These are phyloP conservation scores for Madurella mycetomatis DNA, from an alignment of 2,329 filamentous ascomycete genomes.

Conservation along the genomic window DNA sequence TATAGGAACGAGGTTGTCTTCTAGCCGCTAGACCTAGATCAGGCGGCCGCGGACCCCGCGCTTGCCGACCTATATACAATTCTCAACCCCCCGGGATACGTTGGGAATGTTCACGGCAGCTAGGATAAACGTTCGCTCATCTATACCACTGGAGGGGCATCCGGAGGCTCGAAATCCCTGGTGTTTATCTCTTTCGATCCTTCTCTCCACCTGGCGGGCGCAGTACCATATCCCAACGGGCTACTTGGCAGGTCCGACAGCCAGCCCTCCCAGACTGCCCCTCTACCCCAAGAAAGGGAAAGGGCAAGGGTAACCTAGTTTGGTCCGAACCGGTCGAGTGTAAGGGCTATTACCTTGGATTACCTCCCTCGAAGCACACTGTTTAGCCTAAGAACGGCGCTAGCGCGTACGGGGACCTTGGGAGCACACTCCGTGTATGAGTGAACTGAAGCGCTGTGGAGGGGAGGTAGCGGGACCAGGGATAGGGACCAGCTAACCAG, in stretches of 20 bases:
- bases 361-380: too few relatives aligned
- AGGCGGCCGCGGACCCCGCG: conserved; percentile 22
- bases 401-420: too few relatives aligned
- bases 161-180: conserved; percentile 31
- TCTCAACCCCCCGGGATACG: conserved; percentile 36
- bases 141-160: conserved; percentile 35
- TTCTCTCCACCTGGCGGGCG: conserved; percentile 30
- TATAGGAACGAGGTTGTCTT: conserved; percentile 27
- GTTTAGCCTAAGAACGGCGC: too few relatives aligned
- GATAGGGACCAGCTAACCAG: too few relatives aligned
- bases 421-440: too few relatives aligned
- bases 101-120: conserved; percentile 36
- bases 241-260: not conserved
- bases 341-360: too few relatives aligned
- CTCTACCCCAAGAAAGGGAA: not conserved
- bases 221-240: conserved; percentile 22
- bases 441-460: too few relatives aligned
- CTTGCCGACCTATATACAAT: conserved; percentile 34
- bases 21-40: conserved; percentile 33
- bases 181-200: conserved; percentile 44
- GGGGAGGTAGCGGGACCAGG: too few relatives aligned
- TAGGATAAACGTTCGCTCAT: conserved; percentile 47
- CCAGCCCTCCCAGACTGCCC: not conserved
- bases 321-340: too few relatives aligned
- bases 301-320: too few relatives aligned